Base-by-base conservation (phyloP, 1,284 basidiomycete species). In the Marasmius tenuissimus region DNA sequence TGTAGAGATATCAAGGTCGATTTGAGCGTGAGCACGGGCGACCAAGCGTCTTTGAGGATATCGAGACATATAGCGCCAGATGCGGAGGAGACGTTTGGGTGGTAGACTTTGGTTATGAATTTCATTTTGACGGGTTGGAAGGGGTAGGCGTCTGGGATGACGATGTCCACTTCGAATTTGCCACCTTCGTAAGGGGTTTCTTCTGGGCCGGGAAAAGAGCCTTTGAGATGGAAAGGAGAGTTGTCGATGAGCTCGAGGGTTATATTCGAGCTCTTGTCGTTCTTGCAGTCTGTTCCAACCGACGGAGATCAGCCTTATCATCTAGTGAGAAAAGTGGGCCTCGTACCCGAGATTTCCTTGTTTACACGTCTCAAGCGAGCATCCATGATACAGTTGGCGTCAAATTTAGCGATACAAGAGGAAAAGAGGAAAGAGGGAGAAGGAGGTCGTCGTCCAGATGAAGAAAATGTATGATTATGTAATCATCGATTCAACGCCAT, bases 71-170 rank as follows among this genome's bases (percentile, higher is more conserved):
- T 91, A 60, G 93, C 94, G 58, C 94, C 97, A 12, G 93, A 96
- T 48, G 92, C 93, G 33, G 94, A 97, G 27, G 95, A 97, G 59
- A 99, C 84, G 73, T 98, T 99, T 1, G 97, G 97, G 77, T 98
- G 97, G 74, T 98, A 99, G 50, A 98, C 93, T 76, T 96, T 95
- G 63, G 93, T 97, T 69, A 94, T 88, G 75, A 97, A 97, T 75
- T 96, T 96, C 96, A 99, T 98, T 82, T 98, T 98, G 65, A 97
- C 92, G 0, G 97, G 96, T 75, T 96, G 92, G 75, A 98, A 98
- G 4, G 97, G 97, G 73, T 98, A 98, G 54, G 90, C 85, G 57
- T 96, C 93, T 1, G 96, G 96, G 66, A 98, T 94, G n/a, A 90
- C 82, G 69, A 98, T 98, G 74, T 98, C 96, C 58, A 98, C 93